Conservation (phyloP, 176 grass and related monocot genomes). For the Juncus inflexus region DNA sequence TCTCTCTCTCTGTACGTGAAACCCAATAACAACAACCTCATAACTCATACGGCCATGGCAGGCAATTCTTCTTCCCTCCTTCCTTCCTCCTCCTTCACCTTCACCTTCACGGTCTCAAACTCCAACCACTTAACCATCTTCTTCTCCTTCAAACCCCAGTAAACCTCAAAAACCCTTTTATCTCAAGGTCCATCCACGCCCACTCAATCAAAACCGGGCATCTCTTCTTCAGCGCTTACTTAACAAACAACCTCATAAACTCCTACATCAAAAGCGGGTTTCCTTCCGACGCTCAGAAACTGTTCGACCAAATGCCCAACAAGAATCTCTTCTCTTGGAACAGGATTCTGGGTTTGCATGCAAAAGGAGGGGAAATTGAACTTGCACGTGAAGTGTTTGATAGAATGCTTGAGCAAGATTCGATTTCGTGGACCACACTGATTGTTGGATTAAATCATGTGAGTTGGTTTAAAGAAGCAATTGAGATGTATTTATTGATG, state of each 20-base stretch:
- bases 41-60: too few species aligned
- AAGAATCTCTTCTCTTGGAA: slow-evolving; percentile 79
- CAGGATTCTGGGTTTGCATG: slow-evolving; percentile 48
- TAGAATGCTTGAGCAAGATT: slow-evolving; percentile 62
- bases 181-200: slow-evolving; percentile 55
- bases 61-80: neutral
- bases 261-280: slow-evolving; percentile 51
- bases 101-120: neutral
- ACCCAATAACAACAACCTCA: too few species aligned
- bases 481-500: slow-evolving; percentile 55
- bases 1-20: too few species aligned
- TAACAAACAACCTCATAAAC: slow-evolving; percentile 74
- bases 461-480: slow-evolving; percentile 37
- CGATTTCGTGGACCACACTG: slow-evolving; percentile 73
- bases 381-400: slow-evolving; percentile 43
- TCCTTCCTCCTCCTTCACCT: neutral
- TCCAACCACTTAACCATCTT: slow-evolving; percentile 27
- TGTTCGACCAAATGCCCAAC: slow-evolving; percentile 56
- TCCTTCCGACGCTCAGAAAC: slow-evolving; percentile 30
- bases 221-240: slow-evolving; percentile 39
- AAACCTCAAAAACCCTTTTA: slow-evolving; percentile 14
- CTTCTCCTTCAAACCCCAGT: slow-evolving; percentile 46
- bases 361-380: slow-evolving; percentile 39
- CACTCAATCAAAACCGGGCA: slow-evolving; percentile 62
- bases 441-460: slow-evolving; percentile 64